phyloP scores from a whole-genome alignment of 108 stramenopile species.

The Schizochytrium sp. region DNA sequence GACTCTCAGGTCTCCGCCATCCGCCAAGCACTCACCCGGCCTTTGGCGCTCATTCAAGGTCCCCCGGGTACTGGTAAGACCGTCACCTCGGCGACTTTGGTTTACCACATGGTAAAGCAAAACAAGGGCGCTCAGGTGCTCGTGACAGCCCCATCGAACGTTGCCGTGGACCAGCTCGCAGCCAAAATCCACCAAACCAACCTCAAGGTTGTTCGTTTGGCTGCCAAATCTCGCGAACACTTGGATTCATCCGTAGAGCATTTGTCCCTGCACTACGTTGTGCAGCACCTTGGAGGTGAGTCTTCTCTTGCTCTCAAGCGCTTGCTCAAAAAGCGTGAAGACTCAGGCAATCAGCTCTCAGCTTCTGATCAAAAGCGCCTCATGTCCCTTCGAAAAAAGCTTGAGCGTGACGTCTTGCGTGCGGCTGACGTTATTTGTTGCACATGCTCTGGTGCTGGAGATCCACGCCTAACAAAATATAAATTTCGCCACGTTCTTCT shows the following conservation, averaged over 20 bases:
- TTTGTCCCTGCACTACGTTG: slow-evolving; percentile 90
- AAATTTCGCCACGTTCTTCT: slow-evolving; percentile 96
- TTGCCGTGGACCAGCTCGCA: slow-evolving; percentile 98
- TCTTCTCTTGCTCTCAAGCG: slow-evolving; percentile 84
- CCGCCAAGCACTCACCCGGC: slow-evolving; percentile 87
- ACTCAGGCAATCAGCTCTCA: slow-evolving; percentile 82
- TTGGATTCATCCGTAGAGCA: slow-evolving; percentile 86
- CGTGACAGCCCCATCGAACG: slow-evolving; percentile 96
- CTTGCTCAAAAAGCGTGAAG: slow-evolving; percentile 82
- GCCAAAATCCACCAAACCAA: slow-evolving; percentile 96
- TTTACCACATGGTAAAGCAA: slow-evolving; percentile 95
- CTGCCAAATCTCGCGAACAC: slow-evolving; percentile 93
- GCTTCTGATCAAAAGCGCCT: slow-evolving; percentile 92
- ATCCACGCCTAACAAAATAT: slow-evolving; percentile 92
- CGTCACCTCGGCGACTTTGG: slow-evolving; percentile 93
- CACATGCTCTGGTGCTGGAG: slow-evolving; percentile 97
- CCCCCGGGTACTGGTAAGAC: slow-evolving; percentile 98
- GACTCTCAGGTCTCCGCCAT: slow-evolving; percentile 94
- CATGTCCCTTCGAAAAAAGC: slow-evolving; percentile 65
- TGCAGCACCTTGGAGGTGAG: slow-evolving; percentile 69
- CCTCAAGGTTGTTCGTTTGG: slow-evolving; percentile 91
- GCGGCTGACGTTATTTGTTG: slow-evolving; percentile 98
- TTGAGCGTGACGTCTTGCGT: slow-evolving; percentile 82
- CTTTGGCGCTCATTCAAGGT: slow-evolving; percentile 94
- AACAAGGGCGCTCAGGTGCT: slow-evolving; percentile 87